Conservation (phyloP, 1,284 basidiomycete genomes). For the Irpex sp. region DNA sequence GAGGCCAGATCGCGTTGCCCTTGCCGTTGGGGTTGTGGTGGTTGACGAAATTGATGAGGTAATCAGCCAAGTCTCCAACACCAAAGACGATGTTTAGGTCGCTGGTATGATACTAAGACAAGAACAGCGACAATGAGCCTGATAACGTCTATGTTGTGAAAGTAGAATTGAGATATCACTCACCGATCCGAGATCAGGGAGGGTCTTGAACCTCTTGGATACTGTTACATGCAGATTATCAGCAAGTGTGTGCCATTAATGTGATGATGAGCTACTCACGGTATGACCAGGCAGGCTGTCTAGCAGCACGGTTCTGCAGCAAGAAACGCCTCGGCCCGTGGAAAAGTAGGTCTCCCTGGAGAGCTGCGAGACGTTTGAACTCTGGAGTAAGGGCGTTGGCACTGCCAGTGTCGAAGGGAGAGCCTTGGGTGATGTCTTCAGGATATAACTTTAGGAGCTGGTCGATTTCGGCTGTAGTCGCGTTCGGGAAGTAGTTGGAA, state of each 20-base stretch:
- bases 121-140: too few species aligned
- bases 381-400: constrained; percentile 53
- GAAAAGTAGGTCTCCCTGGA: constrained; percentile 62
- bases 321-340: constrained; percentile 63
- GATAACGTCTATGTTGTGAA: background rate
- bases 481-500: constrained; percentile 27
- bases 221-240: constrained; percentile 4
- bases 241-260: background rate
- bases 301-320: constrained; percentile 33
- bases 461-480: constrained; percentile 22
- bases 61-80: constrained; percentile 15
- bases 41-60: constrained; percentile 25
- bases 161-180: background rate
- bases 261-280: constrained; percentile 21
- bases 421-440: constrained; percentile 45
- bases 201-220: constrained; percentile 22
- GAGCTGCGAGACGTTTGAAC: constrained; percentile 60
- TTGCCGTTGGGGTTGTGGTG: constrained; percentile 29
- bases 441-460: constrained; percentile 33
- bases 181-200: constrained; percentile 10
- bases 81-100: constrained; percentile 25
- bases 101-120: constrained; percentile 22
- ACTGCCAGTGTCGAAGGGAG: constrained; percentile 58
- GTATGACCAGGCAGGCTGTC: constrained; percentile 38
- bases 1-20: constrained; percentile 25